Base-by-base conservation (phyloP, 2,329 filamentous ascomycete genomes). In the Ceratocystis diversiconidia region DNA sequence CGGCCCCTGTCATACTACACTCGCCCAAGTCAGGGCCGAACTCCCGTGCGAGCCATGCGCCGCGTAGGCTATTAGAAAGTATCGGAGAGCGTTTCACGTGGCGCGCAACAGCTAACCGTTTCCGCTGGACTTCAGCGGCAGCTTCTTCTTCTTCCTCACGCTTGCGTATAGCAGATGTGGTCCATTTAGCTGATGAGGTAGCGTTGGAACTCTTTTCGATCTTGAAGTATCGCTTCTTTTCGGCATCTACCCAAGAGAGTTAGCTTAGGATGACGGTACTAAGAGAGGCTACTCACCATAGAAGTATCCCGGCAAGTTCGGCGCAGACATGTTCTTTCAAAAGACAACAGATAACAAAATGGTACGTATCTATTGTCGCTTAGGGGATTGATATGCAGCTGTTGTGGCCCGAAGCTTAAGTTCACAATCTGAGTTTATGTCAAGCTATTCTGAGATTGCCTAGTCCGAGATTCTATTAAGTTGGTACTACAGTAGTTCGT, bases 161-260 rank as follows among this genome's bases (percentile, higher is more conserved):
- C 69, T 77, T 78, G 73, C 83, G 85, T 65, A 87, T 81, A 5
- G 79, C 78, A 59, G 82, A 76, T n/a, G 77, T 74, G 7, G 84
- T 83, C 75, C 85, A 87, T 17, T 78, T 74, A 0, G 80, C 76
- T 6, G 73, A 74, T 1, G 75, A 69, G 0, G 83, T 79, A 0
- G 82, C 82, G 17, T 78, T 78, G 65, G 80, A 78, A 48, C 81
- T 77, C 59, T 78, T 80, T 71, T 87, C 82, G 62, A 89, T 81
- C 70, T 83, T 85, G 74, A 88, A 89, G 71, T 88, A 89, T 69
- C 83, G 86, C 46, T 79, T 80, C 72, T 83, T 87, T 55, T 79
- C 78, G 15, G 73, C 63, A 68, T 85, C 83, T 84, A 64, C 6
- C 41, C 28, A 10, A 15, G 30, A 52, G n/a, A 7, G 62, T 61